Percentiles rank a stretch among this genome's conserved stretches.
These are phyloP conservation scores for Pseudopyrenochaeta lycopersici DNA, from an alignment of 2,329 filamentous ascomycete genomes.

Conservation along the genomic window DNA sequence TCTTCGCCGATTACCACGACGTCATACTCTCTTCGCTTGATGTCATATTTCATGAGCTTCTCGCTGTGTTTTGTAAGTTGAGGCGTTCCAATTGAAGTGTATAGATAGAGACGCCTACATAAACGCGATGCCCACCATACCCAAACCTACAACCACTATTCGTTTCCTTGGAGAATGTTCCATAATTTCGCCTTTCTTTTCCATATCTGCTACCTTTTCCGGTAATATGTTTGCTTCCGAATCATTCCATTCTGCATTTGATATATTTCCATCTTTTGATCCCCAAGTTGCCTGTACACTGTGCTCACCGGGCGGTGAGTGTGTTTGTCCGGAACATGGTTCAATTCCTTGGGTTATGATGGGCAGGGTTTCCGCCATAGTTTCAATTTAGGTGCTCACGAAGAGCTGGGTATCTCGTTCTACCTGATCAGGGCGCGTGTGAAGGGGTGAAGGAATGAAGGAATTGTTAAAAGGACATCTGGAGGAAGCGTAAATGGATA, in stretches of 20 bases:
- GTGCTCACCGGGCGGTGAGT: constrained; percentile 38
- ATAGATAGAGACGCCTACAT: constrained; percentile 67
- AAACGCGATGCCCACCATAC: constrained; percentile 91
- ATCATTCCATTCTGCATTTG: constrained; percentile 58
- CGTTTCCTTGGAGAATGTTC: constrained; percentile 61
- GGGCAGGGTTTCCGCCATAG: constrained; percentile 32
- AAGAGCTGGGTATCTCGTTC: constrained; percentile 2
- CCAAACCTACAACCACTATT: constrained; percentile 84
- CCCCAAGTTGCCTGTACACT: constrained; percentile 35
- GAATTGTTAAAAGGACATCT: not conserved
- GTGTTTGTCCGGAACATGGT: constrained; percentile 40
- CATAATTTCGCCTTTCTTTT: constrained; percentile 40
- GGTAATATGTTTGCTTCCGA: constrained; percentile 56
- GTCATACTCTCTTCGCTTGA: constrained; percentile 77
- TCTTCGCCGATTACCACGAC: constrained; percentile 90
- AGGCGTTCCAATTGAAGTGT: not conserved
- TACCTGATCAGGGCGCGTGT: not conserved
- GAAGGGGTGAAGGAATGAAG: not conserved
- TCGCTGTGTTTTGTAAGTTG: constrained; percentile 65
- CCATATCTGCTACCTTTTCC: constrained; percentile 51
- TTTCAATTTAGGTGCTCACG: not conserved
- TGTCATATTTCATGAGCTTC: constrained; percentile 86
- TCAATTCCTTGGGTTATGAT: constrained; percentile 46
- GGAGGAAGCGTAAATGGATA: not conserved
- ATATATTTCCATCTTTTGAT: constrained; percentile 46